A percentile compares a stretch with the other conserved stretches of the same genome.
Conservation (phyloP, 1,139 yeast genomes). For the Zygoascus meyerae region DNA sequence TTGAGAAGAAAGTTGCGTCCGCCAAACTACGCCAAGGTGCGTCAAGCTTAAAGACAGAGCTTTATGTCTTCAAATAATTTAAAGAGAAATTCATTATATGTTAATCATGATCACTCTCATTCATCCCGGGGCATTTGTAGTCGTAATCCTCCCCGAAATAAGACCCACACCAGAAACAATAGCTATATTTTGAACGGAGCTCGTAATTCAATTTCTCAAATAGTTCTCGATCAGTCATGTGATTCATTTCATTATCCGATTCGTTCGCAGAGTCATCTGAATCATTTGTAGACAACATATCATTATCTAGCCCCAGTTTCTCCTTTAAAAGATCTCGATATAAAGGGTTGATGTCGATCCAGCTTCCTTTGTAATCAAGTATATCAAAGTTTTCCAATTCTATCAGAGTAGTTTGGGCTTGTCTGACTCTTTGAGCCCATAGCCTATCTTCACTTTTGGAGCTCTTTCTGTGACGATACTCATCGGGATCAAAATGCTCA, state of each 20-base stretch:
- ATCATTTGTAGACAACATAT: too few relatives aligned
- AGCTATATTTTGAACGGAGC: slow-evolving; percentile 37
- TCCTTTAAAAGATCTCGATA: neutral
- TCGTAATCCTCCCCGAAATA: slow-evolving; percentile 38
- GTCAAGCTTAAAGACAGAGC: slow-evolving; percentile 43
- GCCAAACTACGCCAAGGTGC: slow-evolving; percentile 97
- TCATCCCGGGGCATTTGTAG: slow-evolving; percentile 43
- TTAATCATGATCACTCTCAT: slow-evolving; percentile 41
- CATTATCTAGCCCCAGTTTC: too few relatives aligned
- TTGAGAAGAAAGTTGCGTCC: slow-evolving; percentile 75
- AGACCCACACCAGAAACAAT: slow-evolving; percentile 48
- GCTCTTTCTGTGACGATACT: too few relatives aligned
- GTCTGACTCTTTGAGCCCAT: neutral
- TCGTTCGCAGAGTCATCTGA: neutral
- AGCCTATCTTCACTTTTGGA: neutral
- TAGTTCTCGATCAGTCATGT: slow-evolving; percentile 22
- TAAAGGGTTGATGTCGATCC: slow-evolving; percentile 8
- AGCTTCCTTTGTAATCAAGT: neutral
- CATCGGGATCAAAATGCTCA: too few relatives aligned
- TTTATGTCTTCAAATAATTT: neutral
- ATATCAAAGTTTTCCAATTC: slow-evolving; percentile 15
- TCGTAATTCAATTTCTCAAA: slow-evolving; percentile 32
- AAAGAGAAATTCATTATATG: too few relatives aligned
- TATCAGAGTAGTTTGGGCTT: slow-evolving; percentile 13
- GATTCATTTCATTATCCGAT: slow-evolving; percentile 11